Base-by-base conservation (phyloP, 305 asterid genomes). In the Fraxinus nigra region DNA sequence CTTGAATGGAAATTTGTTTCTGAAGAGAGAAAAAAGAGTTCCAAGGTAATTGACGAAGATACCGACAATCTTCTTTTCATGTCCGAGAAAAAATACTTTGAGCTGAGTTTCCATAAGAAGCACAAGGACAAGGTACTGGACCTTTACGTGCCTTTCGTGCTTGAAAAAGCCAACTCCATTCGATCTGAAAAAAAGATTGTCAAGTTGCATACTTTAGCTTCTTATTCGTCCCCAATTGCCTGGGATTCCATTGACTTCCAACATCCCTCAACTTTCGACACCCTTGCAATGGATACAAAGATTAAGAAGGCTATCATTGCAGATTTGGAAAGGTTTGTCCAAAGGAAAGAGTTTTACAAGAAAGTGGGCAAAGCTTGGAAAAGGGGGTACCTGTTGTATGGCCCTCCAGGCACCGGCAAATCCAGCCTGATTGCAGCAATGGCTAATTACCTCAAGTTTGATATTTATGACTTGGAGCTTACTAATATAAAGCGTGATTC, bases 401-500 rank as follows among this genome's bases (percentile, higher is more conserved):
- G 97, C 0, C 98, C 98, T 73, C 98, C 98, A 0, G 98, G 98
- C 6, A 93, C 98, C 0, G 97, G 98, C 4, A 93, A 93, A 72
- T 93, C 97, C 0, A 93, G 97, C 70, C 73, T 93, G 87, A 89
- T 92, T 2, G 97, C 97, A 0, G 95, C 98, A 1, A 91, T 92
- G 85, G 95, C 98, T 0, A 93, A 93, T 67, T 87, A 92, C 75
- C 87, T 93, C 34, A 89, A 87, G 82, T 93, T 92, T 30, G 98
- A 93, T 81, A 85, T 93, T 16, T 92, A 91, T 46, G 95, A 93
- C 63, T 82, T 92, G 84, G 96, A 93, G 87, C 91, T 93, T 0
- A 79, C 92, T 0, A 87, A 82, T 59, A 84, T 93, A 0, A 85
- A 75, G 46, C 76, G 89, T 0, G 93, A 93, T 48, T 90, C 93